A percentile compares a stretch with the other conserved stretches of the same genome.
Conservation (phyloP, 805 yeast genomes). For the Helenozyma rhizophorensis region DNA sequence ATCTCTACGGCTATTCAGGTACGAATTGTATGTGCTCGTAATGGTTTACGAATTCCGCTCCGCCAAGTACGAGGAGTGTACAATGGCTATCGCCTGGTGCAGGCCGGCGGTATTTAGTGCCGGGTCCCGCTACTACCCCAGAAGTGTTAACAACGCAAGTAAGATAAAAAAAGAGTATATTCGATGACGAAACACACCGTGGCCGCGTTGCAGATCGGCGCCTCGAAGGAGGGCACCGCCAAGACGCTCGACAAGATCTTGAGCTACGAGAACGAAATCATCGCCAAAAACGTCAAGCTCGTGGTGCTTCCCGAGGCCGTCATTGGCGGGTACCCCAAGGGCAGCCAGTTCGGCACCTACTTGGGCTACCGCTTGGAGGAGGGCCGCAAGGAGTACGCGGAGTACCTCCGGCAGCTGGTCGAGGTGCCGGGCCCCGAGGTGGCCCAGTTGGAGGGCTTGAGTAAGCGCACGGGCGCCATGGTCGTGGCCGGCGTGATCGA, state of each 20-base stretch:
- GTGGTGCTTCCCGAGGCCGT: slow-evolving; percentile 45
- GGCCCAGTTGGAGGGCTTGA: slow-evolving; percentile 26
- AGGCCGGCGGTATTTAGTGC: too few species aligned
- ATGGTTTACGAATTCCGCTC: too few species aligned
- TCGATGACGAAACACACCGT: slow-evolving; percentile 25
- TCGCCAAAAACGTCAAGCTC: slow-evolving; percentile 25
- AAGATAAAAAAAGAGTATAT: too few species aligned
- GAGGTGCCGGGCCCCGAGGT: slow-evolving; percentile 34
- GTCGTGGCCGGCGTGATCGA: slow-evolving; percentile 41
- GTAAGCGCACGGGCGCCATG: slow-evolving; percentile 30
- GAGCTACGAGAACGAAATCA: slow-evolving; percentile 33
- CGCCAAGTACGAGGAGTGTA: too few species aligned
- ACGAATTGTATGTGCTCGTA: too few species aligned
- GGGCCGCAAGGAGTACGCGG: slow-evolving; percentile 38
- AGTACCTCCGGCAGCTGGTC: slow-evolving; percentile 31
- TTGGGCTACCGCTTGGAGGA: slow-evolving; percentile 38
- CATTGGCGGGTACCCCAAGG: slow-evolving; percentile 46
- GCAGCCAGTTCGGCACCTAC: slow-evolving; percentile 38
- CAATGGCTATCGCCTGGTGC: too few species aligned
- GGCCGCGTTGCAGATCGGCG: slow-evolving; percentile 42
- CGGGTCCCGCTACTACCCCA: too few species aligned
- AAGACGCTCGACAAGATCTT: slow-evolving; percentile 35
- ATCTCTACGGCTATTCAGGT: too few species aligned
- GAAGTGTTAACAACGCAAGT: too few species aligned
- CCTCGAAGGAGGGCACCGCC: slow-evolving; percentile 33